These are phyloP conservation scores for Stachybotrys elegans DNA, from an alignment of 2,329 filamentous ascomycete genomes.

Conservation along the genomic window DNA sequence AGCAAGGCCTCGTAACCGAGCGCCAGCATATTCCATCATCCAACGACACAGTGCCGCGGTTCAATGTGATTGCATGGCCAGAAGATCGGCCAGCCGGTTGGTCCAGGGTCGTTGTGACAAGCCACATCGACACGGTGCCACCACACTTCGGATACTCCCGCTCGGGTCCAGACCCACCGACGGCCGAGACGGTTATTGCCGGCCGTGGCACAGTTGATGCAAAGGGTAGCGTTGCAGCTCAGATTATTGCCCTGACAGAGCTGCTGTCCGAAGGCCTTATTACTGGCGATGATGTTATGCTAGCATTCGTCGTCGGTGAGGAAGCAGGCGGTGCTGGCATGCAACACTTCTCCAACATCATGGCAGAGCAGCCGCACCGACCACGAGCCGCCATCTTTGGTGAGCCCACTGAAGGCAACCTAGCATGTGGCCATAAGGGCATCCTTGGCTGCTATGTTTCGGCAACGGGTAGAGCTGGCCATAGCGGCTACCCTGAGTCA, in stretches of 20 bases:
- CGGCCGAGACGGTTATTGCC: constrained; percentile 23
- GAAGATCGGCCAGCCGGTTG: neutral
- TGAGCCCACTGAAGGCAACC: constrained; percentile 75
- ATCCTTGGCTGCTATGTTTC: constrained; percentile 49
- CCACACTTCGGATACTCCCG: constrained; percentile 61
- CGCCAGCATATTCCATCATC: constrained; percentile 50
- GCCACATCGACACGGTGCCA: constrained; percentile 71
- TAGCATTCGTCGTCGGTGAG: constrained; percentile 68
- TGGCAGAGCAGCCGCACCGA: constrained; percentile 13
- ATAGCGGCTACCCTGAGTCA: constrained; percentile 43
- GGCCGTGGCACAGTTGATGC: constrained; percentile 67
- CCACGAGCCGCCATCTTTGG: constrained; percentile 71
- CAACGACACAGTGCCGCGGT: constrained; percentile 57
- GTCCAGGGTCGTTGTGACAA: constrained; percentile 57
- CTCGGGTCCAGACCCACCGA: constrained; percentile 22
- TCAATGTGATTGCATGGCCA: constrained; percentile 26
- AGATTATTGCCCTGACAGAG: constrained; percentile 54
- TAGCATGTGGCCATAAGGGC: constrained; percentile 82
- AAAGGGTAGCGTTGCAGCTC: constrained; percentile 53
- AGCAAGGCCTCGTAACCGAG: constrained; percentile 31
- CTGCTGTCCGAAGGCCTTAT: constrained; percentile 34
- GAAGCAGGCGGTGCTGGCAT: constrained; percentile 76
- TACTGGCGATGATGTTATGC: constrained; percentile 38
- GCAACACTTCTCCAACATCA: constrained; percentile 37
- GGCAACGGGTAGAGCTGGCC: constrained; percentile 20